Percentiles rank a stretch among this genome's conserved stretches.
phyloP scores from a whole-genome alignment of 108 stramenopile species.

The Fragilaria radians region DNA sequence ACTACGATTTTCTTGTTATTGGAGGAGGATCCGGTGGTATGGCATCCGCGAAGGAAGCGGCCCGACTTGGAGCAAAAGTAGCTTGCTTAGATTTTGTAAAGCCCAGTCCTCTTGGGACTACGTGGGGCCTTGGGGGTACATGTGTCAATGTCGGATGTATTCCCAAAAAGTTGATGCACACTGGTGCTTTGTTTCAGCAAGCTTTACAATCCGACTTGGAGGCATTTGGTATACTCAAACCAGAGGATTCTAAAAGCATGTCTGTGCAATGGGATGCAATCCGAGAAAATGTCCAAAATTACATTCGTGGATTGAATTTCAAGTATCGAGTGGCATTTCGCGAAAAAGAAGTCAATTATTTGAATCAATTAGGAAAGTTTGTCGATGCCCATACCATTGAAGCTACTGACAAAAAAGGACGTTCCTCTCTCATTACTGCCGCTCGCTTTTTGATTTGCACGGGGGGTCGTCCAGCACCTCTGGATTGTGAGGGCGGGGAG shows the following conservation, averaged over 20 bases:
- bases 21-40: slow-evolving; percentile 98
- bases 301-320: slow-evolving; percentile 95
- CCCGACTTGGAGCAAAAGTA: slow-evolving; percentile 87
- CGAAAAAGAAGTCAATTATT: slow-evolving; percentile 89
- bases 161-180: slow-evolving; percentile 98
- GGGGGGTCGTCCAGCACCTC: slow-evolving; percentile 90
- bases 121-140: slow-evolving; percentile 98
- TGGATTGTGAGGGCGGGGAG: slow-evolving; percentile 85
- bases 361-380: slow-evolving; percentile 86
- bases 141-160: slow-evolving; percentile 98
- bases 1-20: slow-evolving; percentile 95
- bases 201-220: slow-evolving; percentile 39
- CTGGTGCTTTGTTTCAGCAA: slow-evolving; percentile 69
- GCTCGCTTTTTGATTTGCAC: slow-evolving; percentile 90
- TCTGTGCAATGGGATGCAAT: slow-evolving; percentile 70
- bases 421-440: slow-evolving; percentile 46
- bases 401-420: slow-evolving; percentile 79
- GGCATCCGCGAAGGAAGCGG: slow-evolving; percentile 90
- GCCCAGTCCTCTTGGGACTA: slow-evolving; percentile 88
- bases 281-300: slow-evolving; percentile 83
- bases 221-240: slow-evolving; percentile 58
- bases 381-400: slow-evolving; percentile 83
- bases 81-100: slow-evolving; percentile 96
- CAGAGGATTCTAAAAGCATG: slow-evolving; percentile 25
- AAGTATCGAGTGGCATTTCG: slow-evolving; percentile 93